Percentiles rank a stretch among this genome's conserved stretches.
Evolutionary conservation across 116 monocot species (phyloP).

Genomic region (Thalassia testudinum): DNA sequence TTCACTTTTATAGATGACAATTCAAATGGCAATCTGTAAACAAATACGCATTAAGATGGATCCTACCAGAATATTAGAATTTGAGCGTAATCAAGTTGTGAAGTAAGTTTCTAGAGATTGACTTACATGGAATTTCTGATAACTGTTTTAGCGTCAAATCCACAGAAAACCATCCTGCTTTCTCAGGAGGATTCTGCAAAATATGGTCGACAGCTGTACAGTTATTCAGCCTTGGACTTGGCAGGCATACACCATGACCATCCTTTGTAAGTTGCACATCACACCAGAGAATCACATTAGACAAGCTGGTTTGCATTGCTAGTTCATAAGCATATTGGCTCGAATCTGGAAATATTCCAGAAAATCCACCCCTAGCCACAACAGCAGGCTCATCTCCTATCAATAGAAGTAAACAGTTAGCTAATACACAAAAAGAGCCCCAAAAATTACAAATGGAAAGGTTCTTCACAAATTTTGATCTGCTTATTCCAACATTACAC

Average conservation of each 20-base stretch:
- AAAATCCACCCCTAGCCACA: constrained; percentile 18
- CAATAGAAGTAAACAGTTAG: neutral
- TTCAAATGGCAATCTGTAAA: no score
- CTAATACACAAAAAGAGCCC: neutral
- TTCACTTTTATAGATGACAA: no score
- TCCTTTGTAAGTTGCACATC: constrained; percentile 20
- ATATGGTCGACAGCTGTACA: constrained; percentile 6
- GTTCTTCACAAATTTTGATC: no score
- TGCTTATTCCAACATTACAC: no score
- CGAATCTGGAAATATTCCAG: constrained; percentile 21
- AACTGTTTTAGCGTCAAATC: constrained; percentile 9
- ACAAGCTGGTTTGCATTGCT: constrained; percentile 8
- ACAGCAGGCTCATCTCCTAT: constrained; percentile 15
- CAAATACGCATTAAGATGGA: no score
- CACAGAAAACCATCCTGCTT: constrained; percentile 13
- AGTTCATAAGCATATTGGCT: constrained; percentile 12
- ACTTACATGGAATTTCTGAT: constrained; percentile 8
- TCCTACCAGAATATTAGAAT: no score
- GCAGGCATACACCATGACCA: constrained; percentile 13
- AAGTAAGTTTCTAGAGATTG: no score
- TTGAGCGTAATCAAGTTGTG: neutral
- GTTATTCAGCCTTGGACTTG: constrained; percentile 12
- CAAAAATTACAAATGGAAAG: neutral
- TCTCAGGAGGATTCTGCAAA: neutral
- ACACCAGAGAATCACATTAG: constrained; percentile 13